Evolutionary conservation across 768 basidiomycete species (phyloP).

Genomic region (Rhodotorula toruloides): DNA sequence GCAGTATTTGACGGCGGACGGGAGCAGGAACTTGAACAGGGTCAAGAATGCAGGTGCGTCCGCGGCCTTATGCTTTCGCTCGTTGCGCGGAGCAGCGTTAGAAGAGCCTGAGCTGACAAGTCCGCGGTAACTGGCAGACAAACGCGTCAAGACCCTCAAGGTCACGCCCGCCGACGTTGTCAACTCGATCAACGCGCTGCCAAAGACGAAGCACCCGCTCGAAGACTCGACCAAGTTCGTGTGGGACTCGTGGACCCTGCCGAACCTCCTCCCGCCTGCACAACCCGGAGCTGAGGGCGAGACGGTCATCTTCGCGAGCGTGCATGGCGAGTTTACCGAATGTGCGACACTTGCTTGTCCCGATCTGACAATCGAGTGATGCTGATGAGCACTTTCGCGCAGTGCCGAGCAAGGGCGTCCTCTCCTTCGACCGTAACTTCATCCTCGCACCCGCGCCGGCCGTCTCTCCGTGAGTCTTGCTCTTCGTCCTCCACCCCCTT

Average conservation of each 20-base stretch:
- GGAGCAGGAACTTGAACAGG: slow-evolving; percentile 66
- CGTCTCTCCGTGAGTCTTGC: slow-evolving; percentile 67
- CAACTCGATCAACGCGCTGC: slow-evolving; percentile 60
- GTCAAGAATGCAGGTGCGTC: slow-evolving; percentile 34
- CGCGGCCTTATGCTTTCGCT: not conserved
- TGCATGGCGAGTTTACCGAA: slow-evolving; percentile 90
- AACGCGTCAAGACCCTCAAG: slow-evolving; percentile 56
- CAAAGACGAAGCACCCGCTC: slow-evolving; percentile 77
- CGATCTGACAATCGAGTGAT: slow-evolving; percentile 15
- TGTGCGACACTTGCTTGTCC: slow-evolving; percentile 55
- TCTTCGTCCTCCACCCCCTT: not conserved
- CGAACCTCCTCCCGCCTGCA: slow-evolving; percentile 48
- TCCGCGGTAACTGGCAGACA: too few relatives aligned
- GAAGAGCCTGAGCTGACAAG: too few relatives aligned
- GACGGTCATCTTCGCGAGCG: slow-evolving; percentile 58
- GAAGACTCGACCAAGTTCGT: slow-evolving; percentile 73
- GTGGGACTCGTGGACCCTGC: slow-evolving; percentile 70
- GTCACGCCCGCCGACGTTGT: slow-evolving; percentile 63
- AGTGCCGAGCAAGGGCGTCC: slow-evolving; percentile 70
- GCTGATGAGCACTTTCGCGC: not conserved
- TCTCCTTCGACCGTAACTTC: slow-evolving; percentile 91
- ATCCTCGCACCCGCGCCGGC: slow-evolving; percentile 73
- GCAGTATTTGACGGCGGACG: slow-evolving; percentile 53
- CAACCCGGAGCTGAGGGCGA: slow-evolving; percentile 45
- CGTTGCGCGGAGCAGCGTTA: too few relatives aligned